Conservation (phyloP, 164 flowering plant species). For the Hamamelis virginiana region DNA sequence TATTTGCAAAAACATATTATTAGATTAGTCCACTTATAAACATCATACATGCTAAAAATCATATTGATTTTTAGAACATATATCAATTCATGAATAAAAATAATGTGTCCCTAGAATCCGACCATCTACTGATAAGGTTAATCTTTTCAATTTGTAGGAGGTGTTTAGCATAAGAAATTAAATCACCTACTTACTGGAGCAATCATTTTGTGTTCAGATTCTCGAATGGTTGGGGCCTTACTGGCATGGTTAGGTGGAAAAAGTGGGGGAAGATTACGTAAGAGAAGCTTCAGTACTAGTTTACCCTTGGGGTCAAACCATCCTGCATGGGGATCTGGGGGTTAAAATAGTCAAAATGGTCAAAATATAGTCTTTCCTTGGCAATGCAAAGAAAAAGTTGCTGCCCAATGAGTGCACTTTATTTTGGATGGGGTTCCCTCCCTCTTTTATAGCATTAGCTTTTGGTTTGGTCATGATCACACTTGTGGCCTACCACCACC, state of each 20-base stretch:
- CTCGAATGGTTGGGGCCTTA: not conserved
- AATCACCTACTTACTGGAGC: no score
- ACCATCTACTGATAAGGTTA: no score
- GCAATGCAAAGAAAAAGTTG: slow-evolving; percentile 13
- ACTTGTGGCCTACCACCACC: slow-evolving; percentile 31
- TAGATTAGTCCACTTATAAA: no score
- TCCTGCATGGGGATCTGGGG: not conserved
- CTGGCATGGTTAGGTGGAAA: not conserved
- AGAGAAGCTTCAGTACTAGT: not conserved
- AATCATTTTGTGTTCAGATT: no score
- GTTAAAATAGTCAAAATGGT: slow-evolving; percentile 15
- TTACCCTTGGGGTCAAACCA: not conserved
- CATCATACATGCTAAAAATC: no score
- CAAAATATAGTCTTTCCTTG: not conserved
- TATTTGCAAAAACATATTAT: no score
- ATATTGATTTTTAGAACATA: no score
- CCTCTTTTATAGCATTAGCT: slow-evolving; percentile 24
- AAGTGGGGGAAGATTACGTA: no score
- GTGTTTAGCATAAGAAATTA: no score
- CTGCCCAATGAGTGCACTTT: slow-evolving; percentile 34
- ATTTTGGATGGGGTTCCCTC: slow-evolving; percentile 66
- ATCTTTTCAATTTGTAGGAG: no score
- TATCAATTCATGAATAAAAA: no score
- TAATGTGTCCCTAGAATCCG: no score
- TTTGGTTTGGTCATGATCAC: slow-evolving; percentile 37